A percentile compares a stretch with the other conserved stretches of the same genome.
These are phyloP conservation scores for Fusarium multiceps DNA, from an alignment of 2,329 filamentous ascomycete genomes.

Conservation along the genomic window DNA sequence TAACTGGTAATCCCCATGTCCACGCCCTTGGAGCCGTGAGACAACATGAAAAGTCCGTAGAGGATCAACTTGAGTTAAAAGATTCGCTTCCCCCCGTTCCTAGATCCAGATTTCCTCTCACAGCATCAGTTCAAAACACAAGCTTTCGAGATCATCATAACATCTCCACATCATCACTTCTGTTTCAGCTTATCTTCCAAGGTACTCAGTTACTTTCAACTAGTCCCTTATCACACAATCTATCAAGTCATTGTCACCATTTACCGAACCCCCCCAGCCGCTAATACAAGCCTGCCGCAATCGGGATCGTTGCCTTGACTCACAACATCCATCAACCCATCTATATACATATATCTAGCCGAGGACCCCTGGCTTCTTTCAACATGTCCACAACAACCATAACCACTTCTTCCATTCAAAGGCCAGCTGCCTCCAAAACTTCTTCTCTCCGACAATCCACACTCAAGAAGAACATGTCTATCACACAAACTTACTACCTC, in stretches of 20 bases:
- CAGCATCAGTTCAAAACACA: slow-evolving; percentile 19
- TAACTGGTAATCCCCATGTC: slow-evolving; percentile 44
- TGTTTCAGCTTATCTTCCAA: slow-evolving; percentile 7
- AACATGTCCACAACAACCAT: slow-evolving; percentile 49
- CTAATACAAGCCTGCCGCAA: slow-evolving; percentile 46
- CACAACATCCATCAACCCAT: slow-evolving; percentile 39
- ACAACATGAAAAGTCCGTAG: slow-evolving; percentile 42
- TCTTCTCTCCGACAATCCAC: slow-evolving; percentile 49
- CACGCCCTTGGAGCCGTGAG: slow-evolving; percentile 28
- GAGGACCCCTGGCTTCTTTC: slow-evolving; percentile 32
- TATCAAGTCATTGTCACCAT: slow-evolving; percentile 46
- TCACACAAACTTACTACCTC: slow-evolving; percentile 98
- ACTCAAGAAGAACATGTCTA: slow-evolving; percentile 88
- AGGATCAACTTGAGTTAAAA: slow-evolving; percentile 44
- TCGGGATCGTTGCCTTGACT: slow-evolving; percentile 48
- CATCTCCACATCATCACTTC: slow-evolving; percentile 18
- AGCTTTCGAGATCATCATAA: slow-evolving; percentile 26
- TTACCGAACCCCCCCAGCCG: slow-evolving; percentile 47
- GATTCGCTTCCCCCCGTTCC: slow-evolving; percentile 40
- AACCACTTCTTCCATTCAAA: slow-evolving; percentile 40
- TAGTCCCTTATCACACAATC: slow-evolving; percentile 47
- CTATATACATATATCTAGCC: slow-evolving; percentile 42
- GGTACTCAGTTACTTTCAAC: slow-evolving; percentile 23
- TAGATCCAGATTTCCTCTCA: slow-evolving; percentile 10
- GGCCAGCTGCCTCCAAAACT: slow-evolving; percentile 44